Conservation (phyloP, 345 rosid genomes). For the Orychophragmus violaceus region DNA sequence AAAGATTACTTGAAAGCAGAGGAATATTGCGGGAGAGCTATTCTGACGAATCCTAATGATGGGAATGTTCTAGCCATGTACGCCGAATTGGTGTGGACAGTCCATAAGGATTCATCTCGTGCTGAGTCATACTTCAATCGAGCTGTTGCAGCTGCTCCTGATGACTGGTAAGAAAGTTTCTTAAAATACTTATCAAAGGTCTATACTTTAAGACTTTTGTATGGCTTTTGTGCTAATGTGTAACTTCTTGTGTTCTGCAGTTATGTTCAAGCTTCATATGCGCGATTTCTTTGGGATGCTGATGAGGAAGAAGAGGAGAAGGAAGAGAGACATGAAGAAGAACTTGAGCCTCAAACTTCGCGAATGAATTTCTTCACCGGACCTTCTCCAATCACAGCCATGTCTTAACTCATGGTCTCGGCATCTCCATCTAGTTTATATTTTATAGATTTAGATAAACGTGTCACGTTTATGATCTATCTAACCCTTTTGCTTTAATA, state of each 20-base stretch:
- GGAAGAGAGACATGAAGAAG: constrained; percentile 17
- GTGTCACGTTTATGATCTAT: constrained; percentile 18
- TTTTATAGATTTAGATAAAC: constrained; percentile 29
- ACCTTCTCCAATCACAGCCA: constrained; percentile 46
- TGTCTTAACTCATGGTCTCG: constrained; percentile 34
- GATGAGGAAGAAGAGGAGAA: constrained; percentile 52
- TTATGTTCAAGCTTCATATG: constrained; percentile 82
- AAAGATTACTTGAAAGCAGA: constrained; percentile 64
- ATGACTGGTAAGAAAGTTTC: constrained; percentile 56
- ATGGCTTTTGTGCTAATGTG: background rate
- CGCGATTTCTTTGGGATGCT: constrained; percentile 83
- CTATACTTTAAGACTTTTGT: background rate
- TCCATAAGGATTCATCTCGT: constrained; percentile 61
- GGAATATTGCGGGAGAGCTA: constrained; percentile 79
- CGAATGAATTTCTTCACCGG: constrained; percentile 35
- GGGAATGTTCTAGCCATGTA: constrained; percentile 75
- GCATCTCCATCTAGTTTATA: constrained; percentile 1
- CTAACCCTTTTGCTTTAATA: constrained; percentile 20
- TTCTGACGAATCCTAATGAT: constrained; percentile 55
- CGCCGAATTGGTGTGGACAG: constrained; percentile 75
- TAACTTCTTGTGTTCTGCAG: constrained; percentile 36
- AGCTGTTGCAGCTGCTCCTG: constrained; percentile 79
- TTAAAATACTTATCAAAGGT: background rate
- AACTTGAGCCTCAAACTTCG: constrained; percentile 14
- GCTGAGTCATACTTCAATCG: constrained; percentile 72